Evolutionary conservation across 2,329 filamentous ascomycete genomes (phyloP), one percentile per base, ranked within the genome.

Genomic region (Malbranchea cinnamomea): DNA sequence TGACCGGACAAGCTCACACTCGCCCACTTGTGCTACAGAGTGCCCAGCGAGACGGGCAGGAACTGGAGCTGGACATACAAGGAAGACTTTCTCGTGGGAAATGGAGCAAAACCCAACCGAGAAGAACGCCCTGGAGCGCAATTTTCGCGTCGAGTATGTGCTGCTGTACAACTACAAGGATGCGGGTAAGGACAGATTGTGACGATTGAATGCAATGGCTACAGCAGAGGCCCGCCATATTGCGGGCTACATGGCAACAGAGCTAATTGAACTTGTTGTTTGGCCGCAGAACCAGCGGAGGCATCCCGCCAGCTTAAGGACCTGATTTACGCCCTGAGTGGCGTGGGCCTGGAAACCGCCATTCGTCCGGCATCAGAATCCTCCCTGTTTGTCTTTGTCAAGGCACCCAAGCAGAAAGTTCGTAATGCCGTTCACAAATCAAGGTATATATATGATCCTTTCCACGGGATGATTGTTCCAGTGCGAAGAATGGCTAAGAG

Each of bases 71-170:
- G 6, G 32, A 34, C n/a, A n/a, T n/a, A n/a, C n/a, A n/a, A n/a
- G n/a, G n/a, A n/a, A n/a, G n/a, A n/a, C n/a, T n/a, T n/a, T n/a
- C n/a, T n/a, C n/a, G n/a, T n/a, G n/a, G n/a, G 11, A 11, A 16
- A 31, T 30, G 27, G 27, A 29, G 7, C 13, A 25, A 16, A 24
- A 26, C 4, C 13, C 17, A n/a, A 12, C 28, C 29, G 20, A 26
- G 16, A 23, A 21, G 15, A 20, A 26, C 23, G 12, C 11, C 2
- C n/a, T 23, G 12, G 15, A 17, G 14, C 19, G 35, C 48, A 77
- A 76, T 45, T 63, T 75, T 45, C 68, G 80, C 31, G 81, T 93
- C 36, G 85, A 94, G 62, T 94, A 83, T 64, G 83, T 93, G 34
- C 68, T 94, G 38, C 71, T 74, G 47, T 93, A 81, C 57, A 66